These are phyloP conservation scores for Rhodomyrtus tomentosa DNA, from an alignment of 345 rosid genomes.

Conservation along the genomic window DNA sequence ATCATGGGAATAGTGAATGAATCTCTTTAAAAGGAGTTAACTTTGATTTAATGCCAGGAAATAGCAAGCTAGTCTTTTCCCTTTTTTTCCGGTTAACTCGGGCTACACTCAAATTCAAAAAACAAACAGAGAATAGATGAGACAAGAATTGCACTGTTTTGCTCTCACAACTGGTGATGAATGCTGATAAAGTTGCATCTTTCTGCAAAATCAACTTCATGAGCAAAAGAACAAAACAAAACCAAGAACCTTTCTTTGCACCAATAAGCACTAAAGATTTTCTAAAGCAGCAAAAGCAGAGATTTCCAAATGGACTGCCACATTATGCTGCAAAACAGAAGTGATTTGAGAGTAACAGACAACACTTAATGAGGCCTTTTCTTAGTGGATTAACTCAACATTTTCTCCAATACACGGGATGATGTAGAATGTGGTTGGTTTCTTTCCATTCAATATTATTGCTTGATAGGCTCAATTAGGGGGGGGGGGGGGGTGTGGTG, in stretches of 20 bases:
- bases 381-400: constrained; percentile 5
- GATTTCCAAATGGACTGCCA: not conserved
- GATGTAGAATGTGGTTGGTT: not conserved
- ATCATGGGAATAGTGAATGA: not conserved
- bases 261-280: constrained; percentile 8
- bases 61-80: not conserved
- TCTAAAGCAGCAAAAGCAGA: constrained; percentile 1
- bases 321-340: not conserved
- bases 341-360: not conserved
- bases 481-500: not conserved
- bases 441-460: not conserved
- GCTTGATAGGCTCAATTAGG: constrained; percentile 2
- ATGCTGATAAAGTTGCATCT: constrained; percentile 15
- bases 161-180: constrained; percentile 1
- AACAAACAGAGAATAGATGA: not conserved
- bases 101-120: not conserved
- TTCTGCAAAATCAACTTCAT: not conserved
- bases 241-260: not conserved
- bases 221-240: not conserved
- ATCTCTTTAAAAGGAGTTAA: not conserved
- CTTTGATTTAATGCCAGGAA: not conserved
- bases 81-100: not conserved
- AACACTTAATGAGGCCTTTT: not conserved
- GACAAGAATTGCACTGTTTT: constrained; percentile 7
- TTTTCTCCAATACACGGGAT: not conserved